phyloP scores from a whole-genome alignment of 352 stramenopile species.

The Globisporangium perplexum region DNA sequence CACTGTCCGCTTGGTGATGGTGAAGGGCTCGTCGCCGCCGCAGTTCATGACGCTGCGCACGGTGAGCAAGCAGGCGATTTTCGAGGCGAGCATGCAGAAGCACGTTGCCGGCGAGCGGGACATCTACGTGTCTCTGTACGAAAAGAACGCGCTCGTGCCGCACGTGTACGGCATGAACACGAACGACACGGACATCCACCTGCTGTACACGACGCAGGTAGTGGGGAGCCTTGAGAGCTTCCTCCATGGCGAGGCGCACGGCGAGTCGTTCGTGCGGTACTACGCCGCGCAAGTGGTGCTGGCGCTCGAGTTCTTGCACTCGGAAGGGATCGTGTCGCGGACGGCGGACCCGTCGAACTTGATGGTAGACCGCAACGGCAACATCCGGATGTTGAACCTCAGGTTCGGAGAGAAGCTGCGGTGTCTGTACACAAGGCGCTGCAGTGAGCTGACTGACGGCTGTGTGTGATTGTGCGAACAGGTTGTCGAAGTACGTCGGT shows the following conservation, averaged over 20 bases:
- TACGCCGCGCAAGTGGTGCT: conserved; percentile 84
- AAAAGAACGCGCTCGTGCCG: conserved; percentile 70
- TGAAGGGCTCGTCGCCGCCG: conserved; percentile 49
- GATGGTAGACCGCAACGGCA: conserved; percentile 73
- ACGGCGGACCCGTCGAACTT: conserved; percentile 78
- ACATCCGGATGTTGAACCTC: conserved; percentile 82
- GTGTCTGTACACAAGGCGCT: not conserved
- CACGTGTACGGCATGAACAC: conserved; percentile 63
- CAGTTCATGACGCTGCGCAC: conserved; percentile 68
- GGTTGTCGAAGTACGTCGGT: conserved; percentile 84
- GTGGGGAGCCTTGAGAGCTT: conserved; percentile 80
- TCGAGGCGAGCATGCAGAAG: conserved; percentile 79
- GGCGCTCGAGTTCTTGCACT: conserved; percentile 76
- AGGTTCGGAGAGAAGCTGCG: conserved; percentile 21
- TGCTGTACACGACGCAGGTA: conserved; percentile 77
- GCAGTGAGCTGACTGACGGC: conserved; percentile 1
- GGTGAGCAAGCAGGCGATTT: conserved; percentile 76
- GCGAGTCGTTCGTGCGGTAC: conserved; percentile 78
- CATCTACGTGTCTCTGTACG: conserved; percentile 77
- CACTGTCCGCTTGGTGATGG: conserved; percentile 60
- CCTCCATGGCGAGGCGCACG: conserved; percentile 53
- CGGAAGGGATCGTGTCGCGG: conserved; percentile 73
- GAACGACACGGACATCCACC: conserved; percentile 80
- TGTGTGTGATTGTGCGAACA: conserved; percentile 10
- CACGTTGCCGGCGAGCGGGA: conserved; percentile 76